Conservation (phyloP, 108 stramenopile species). For the Chaetoceros muelleri region DNA sequence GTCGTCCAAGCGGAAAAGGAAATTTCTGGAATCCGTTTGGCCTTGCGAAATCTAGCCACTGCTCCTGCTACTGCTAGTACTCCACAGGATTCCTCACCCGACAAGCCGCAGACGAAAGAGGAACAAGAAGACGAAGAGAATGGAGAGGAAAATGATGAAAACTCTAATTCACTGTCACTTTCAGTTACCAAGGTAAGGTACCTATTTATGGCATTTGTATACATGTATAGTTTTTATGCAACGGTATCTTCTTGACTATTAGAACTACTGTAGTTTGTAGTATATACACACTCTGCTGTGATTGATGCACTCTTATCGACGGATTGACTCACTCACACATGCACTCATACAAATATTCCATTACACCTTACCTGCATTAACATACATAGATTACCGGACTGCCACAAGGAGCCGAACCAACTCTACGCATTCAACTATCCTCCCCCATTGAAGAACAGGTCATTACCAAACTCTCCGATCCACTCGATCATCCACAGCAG, state of each 20-base stretch:
- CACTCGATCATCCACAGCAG: too few species aligned
- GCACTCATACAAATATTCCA: neutral
- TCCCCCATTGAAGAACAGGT: slow-evolving; percentile 60
- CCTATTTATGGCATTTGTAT: neutral
- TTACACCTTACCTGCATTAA: neutral
- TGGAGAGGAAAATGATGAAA: slow-evolving; percentile 6
- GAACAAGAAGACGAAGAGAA: neutral
- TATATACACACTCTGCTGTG: neutral
- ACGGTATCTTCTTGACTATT: neutral
- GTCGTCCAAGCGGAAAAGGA: slow-evolving; percentile 67
- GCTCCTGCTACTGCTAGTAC: slow-evolving; percentile 7
- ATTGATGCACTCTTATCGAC: too few species aligned
- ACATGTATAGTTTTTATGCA: neutral
- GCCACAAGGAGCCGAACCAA: slow-evolving; percentile 29
- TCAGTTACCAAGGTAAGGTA: slow-evolving; percentile 31
- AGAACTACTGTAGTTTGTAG: neutral
- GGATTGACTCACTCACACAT: neutral
- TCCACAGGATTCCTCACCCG: too few species aligned
- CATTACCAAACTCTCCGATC: slow-evolving; percentile 35
- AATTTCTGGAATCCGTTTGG: slow-evolving; percentile 54
- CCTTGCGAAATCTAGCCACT: slow-evolving; percentile 29
- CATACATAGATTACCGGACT: slow-evolving; percentile 34
- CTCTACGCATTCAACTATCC: slow-evolving; percentile 43
- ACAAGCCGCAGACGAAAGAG: neutral
- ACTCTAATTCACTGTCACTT: slow-evolving; percentile 35